A percentile compares a stretch with the other conserved stretches of the same genome.
Evolutionary conservation across 1,284 basidiomycete species (phyloP).

Genomic region (Golubevia pallescens): DNA sequence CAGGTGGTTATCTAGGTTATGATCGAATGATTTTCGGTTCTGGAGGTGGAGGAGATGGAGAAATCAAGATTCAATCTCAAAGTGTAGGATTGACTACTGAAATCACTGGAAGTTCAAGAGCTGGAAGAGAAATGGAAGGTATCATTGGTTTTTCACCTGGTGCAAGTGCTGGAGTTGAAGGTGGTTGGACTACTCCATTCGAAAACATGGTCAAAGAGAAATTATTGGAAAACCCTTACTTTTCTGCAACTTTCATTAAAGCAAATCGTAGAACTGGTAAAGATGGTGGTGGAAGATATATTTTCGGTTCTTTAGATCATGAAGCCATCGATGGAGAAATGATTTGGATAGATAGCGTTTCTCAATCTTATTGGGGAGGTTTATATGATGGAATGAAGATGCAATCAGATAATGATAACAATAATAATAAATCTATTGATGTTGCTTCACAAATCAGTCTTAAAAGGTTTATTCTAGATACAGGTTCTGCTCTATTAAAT

Average conservation of each 20-base stretch:
- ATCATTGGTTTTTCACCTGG: constrained; percentile 34
- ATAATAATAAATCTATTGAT: constrained; percentile 17
- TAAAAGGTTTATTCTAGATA: constrained; percentile 36
- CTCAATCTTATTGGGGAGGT: constrained; percentile 32
- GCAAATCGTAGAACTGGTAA: constrained; percentile 38
- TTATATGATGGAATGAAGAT: constrained; percentile 33
- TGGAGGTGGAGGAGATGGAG: constrained; percentile 9
- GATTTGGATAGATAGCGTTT: constrained; percentile 28
- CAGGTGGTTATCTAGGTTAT: constrained; percentile 34
- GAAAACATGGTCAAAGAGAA: constrained; percentile 34
- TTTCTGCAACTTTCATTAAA: constrained; percentile 35
- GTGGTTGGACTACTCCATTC: constrained; percentile 41
- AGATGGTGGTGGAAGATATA: constrained; percentile 40
- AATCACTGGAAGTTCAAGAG: constrained; percentile 26
- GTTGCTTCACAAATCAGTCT: constrained; percentile 8
- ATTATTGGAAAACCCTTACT: constrained; percentile 28
- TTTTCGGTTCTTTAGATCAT: constrained; percentile 37
- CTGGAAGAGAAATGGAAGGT: constrained; percentile 37
- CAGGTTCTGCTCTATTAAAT: constrained; percentile 35
- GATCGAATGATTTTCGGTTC: constrained; percentile 29
- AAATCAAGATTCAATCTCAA: constrained; percentile 19
- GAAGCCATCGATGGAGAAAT: constrained; percentile 23
- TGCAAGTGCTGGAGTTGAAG: constrained; percentile 18
- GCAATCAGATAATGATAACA: constrained; percentile 8
- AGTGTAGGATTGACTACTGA: constrained; percentile 29